Percentiles rank a stretch among this genome's conserved stretches.
These are phyloP conservation scores for Auriscalpium microsporum DNA, from an alignment of 768 basidiomycete genomes.

Conservation along the genomic window DNA sequence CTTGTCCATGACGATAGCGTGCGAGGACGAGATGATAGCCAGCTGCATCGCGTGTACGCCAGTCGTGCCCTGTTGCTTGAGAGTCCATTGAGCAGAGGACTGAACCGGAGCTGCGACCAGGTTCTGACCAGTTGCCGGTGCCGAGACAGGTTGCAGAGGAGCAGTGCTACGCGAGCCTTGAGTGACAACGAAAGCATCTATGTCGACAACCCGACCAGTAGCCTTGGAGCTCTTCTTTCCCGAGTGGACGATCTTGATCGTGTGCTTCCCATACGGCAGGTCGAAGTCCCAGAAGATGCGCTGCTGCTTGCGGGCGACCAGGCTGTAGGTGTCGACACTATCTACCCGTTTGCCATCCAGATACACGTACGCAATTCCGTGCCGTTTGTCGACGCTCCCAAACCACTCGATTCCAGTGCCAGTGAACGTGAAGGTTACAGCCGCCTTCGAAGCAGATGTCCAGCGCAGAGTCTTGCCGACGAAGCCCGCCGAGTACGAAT, in stretches of 20 bases:
- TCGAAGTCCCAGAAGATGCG: slow-evolving; percentile 55
- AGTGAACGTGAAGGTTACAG: slow-evolving; percentile 50
- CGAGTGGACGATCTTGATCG: slow-evolving; percentile 53
- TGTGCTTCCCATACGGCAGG: slow-evolving; percentile 45
- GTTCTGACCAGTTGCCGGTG: slow-evolving; percentile 9
- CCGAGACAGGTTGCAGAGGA: slow-evolving; percentile 1
- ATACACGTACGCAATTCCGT: slow-evolving; percentile 49
- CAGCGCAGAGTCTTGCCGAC: slow-evolving; percentile 41
- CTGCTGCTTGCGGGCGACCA: slow-evolving; percentile 40
- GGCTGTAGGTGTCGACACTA: slow-evolving; percentile 38
- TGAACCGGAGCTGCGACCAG: slow-evolving; percentile 10
- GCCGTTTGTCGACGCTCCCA: slow-evolving; percentile 44
- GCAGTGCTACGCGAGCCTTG: slow-evolving; percentile 21
- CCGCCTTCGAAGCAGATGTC: slow-evolving; percentile 41
- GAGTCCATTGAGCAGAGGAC: slow-evolving; percentile 36
- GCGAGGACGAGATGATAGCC: slow-evolving; percentile 54
- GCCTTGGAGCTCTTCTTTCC: slow-evolving; percentile 32
- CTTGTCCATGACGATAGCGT: slow-evolving; percentile 73
- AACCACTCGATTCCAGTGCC: slow-evolving; percentile 79
- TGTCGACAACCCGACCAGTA: slow-evolving; percentile 32
- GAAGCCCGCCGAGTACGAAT: slow-evolving; percentile 43
- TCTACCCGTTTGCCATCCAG: slow-evolving; percentile 45
- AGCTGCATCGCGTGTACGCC: slow-evolving; percentile 79
- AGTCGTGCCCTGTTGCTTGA: slow-evolving; percentile 58
- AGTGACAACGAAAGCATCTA: slow-evolving; percentile 66